Conservation (phyloP, 1,284 basidiomycete genomes). For the Cryptococcus hybrid region DNA sequence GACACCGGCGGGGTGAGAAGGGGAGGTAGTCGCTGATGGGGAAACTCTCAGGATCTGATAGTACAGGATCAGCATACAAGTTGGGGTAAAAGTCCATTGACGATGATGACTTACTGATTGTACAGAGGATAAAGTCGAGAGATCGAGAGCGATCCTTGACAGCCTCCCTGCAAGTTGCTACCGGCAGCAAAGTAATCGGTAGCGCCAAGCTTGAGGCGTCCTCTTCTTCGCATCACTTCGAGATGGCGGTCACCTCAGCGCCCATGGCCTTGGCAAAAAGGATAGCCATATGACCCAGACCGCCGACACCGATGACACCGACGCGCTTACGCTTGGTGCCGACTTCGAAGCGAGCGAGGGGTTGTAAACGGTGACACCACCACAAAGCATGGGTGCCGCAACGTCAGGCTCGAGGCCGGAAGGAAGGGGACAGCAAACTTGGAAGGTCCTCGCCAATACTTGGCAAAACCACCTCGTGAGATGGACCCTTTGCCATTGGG, state of each 20-base stretch:
- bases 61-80: neutral
- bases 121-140: conserved; percentile 64
- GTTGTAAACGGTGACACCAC: conserved; percentile 63
- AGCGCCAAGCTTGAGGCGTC: conserved; percentile 63
- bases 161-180: conserved; percentile 49
- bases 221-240: conserved; percentile 56
- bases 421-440: conserved; percentile 65
- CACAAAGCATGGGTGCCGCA: conserved; percentile 58
- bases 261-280: conserved; percentile 60
- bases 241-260: conserved; percentile 62
- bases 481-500: conserved; percentile 27
- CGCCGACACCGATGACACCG: conserved; percentile 64
- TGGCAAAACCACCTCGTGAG: conserved; percentile 52
- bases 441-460: conserved; percentile 56
- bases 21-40: conserved; percentile 45
- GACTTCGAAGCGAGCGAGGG: conserved; percentile 58
- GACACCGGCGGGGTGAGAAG: conserved; percentile 49
- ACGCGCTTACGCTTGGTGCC: conserved; percentile 61
- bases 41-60: conserved; percentile 41
- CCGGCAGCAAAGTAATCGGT: conserved; percentile 53
- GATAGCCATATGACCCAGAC: conserved; percentile 58
- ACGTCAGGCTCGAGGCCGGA: conserved; percentile 57
- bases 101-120: conserved; percentile 32
- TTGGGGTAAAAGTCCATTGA: neutral
- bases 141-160: conserved; percentile 49